Evolutionary conservation across 2,329 filamentous ascomycete genomes (phyloP).

Genomic region (Diaporthe capsici): DNA sequence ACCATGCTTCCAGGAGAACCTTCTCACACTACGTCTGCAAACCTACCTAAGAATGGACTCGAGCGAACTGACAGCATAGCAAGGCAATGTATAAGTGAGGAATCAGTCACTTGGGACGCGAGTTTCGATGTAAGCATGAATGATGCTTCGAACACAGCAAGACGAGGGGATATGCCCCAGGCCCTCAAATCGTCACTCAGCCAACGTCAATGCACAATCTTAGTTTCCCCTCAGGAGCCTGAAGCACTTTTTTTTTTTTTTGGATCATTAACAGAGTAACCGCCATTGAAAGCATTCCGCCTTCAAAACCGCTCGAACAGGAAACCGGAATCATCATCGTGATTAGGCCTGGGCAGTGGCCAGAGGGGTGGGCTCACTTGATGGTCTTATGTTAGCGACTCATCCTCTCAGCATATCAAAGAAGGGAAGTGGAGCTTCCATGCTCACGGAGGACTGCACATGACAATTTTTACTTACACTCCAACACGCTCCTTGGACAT

Average conservation of each 20-base stretch:
- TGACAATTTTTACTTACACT: conserved; percentile 60
- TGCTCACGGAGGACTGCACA: not conserved
- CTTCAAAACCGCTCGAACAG: conserved; percentile 15
- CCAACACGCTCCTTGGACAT: conserved; percentile 95
- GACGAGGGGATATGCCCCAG: not conserved
- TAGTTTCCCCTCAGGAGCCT: not conserved
- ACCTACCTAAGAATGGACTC: not conserved
- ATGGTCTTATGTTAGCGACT: conserved; percentile 2
- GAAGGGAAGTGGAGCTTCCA: not conserved
- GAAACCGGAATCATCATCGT: conserved; percentile 27
- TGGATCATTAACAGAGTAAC: conserved; percentile 1
- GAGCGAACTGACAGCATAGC: not conserved
- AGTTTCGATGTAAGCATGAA: conserved; percentile 1
- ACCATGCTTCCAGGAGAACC: not conserved
- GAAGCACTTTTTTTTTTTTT: conserved; percentile 23
- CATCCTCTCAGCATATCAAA: not conserved
- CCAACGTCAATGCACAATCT: conserved; percentile 23
- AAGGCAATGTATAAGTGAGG: not conserved
- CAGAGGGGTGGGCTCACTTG: conserved; percentile 70
- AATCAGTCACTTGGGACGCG: not conserved
- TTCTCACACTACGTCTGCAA: not conserved
- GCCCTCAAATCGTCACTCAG: conserved; percentile 16
- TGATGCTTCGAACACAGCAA: not conserved
- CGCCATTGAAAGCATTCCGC: not conserved
- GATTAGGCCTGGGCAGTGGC: conserved; percentile 57